Conservation (phyloP, 164 flowering plant genomes). For the Umbilicus rupestris region DNA sequence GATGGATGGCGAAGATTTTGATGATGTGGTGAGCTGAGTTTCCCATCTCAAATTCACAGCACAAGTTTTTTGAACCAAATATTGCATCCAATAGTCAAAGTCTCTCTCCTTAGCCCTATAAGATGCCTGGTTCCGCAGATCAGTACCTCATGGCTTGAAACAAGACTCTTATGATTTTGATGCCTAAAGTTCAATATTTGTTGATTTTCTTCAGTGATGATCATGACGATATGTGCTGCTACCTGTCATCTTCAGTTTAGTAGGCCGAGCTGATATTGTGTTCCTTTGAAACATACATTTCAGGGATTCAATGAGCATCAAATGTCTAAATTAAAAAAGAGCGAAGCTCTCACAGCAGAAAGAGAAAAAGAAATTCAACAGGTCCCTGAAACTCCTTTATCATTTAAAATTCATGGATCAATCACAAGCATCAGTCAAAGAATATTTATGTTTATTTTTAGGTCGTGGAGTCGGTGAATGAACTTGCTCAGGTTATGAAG, state of each 20-base stretch:
- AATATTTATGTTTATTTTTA: constrained; percentile 13
- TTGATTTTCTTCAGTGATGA: not conserved
- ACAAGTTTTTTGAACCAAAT: too few species aligned
- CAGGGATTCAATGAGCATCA: constrained; percentile 79
- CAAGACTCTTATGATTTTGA: too few species aligned
- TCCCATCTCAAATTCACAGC: not conserved
- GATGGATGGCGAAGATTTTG: constrained; percentile 40
- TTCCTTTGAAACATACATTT: not conserved
- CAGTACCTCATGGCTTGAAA: too few species aligned
- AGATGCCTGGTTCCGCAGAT: too few species aligned
- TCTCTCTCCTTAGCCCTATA: too few species aligned
- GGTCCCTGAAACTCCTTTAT: constrained; percentile 21
- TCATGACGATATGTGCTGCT: too few species aligned
- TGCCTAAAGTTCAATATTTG: not conserved
- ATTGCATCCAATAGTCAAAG: too few species aligned
- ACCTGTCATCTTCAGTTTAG: too few species aligned
- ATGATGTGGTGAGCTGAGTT: constrained; percentile 33
- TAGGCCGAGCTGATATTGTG: too few species aligned
- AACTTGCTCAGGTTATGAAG: constrained; percentile 98
- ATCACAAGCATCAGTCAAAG: not conserved
- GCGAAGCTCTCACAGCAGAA: constrained; percentile 73
- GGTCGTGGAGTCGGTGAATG: constrained; percentile 94
- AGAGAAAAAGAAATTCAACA: constrained; percentile 89
- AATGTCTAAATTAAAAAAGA: constrained; percentile 64
- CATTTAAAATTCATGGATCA: constrained; percentile 1